Percentiles rank a stretch among this genome's conserved stretches.
Conservation (phyloP, 2,329 filamentous ascomycete genomes). For the Curvularia eragrostidis region DNA sequence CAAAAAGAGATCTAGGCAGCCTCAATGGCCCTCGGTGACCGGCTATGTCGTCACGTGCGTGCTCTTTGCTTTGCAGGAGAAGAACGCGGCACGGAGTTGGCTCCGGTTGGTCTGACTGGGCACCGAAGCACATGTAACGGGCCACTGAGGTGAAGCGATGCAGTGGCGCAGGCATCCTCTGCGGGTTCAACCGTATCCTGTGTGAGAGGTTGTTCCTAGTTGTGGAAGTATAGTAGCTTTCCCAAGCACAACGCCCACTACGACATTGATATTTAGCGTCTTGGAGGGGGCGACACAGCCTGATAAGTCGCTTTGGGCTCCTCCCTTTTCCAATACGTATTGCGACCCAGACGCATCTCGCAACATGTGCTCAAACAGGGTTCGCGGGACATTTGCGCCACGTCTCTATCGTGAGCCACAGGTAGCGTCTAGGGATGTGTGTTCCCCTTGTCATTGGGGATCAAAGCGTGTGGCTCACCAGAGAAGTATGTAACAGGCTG, state of each 20-base stretch:
- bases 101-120: conserved; percentile 7
- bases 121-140: not conserved
- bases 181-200: conserved; percentile 11
- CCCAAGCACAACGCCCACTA: not conserved
- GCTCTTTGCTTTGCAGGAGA: not conserved
- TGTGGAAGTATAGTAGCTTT: not conserved
- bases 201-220: conserved; percentile 10
- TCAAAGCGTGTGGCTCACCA: conserved; percentile 6
- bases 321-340: not conserved
- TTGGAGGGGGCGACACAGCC: not conserved
- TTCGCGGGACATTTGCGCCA: conserved; percentile 4
- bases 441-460: conserved; percentile 1
- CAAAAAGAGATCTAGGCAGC: conserved; percentile 6
- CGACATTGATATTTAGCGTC: not conserved
- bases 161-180: conserved; percentile 16
- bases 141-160: conserved; percentile 1
- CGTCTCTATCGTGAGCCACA: not conserved
- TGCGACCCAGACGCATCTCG: not conserved
- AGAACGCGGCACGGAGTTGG: conserved; percentile 9
- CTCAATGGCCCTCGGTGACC: conserved; percentile 8
- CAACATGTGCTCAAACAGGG: not conserved
- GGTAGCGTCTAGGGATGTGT: conserved; percentile 7
- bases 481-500: not conserved
- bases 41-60: conserved; percentile 10
- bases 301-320: not conserved